A percentile compares a stretch with the other conserved stretches of the same genome.
These are phyloP conservation scores for Fusarium kyushuense DNA, from an alignment of 2,329 filamentous ascomycete genomes.

Conservation along the genomic window DNA sequence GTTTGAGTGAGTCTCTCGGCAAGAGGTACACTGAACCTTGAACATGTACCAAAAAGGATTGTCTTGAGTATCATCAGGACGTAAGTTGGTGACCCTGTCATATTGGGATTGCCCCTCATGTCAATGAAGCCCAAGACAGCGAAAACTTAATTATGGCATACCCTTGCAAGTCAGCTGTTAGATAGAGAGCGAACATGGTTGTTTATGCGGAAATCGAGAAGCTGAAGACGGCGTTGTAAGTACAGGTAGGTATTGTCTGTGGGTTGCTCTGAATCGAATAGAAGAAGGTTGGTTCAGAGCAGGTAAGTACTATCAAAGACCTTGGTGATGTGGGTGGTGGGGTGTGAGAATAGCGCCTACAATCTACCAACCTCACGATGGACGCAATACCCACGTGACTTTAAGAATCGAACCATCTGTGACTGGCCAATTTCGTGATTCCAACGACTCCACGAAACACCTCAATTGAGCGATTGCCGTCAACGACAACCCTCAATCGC, in stretches of 20 bases:
- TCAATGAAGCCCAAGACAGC: constrained; percentile 28
- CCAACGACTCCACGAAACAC: constrained; percentile 37
- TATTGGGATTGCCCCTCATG: constrained; percentile 33
- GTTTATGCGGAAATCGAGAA: background rate
- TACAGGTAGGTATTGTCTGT: background rate
- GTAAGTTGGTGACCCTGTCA: constrained; percentile 86
- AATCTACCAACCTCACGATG: background rate
- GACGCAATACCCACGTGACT: constrained; percentile 40
- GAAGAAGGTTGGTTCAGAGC: constrained; percentile 33
- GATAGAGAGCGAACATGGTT: constrained; percentile 73
- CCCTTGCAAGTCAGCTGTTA: constrained; percentile 78
- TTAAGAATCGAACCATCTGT: constrained; percentile 46
- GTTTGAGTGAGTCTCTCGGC: constrained; percentile 89
- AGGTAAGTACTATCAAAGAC: constrained; percentile 6
- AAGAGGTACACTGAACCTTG: constrained; percentile 98
- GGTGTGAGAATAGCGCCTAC: constrained; percentile 44
- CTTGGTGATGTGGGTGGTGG: constrained; percentile 42
- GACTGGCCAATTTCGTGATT: constrained; percentile 43
- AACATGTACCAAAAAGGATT: constrained; percentile 97
- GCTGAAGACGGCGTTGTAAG: background rate
- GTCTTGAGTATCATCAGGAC: constrained; percentile 83
- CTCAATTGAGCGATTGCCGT: constrained; percentile 41
- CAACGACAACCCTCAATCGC: constrained; percentile 27
- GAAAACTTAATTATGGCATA: constrained; percentile 53
- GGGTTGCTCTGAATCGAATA: constrained; percentile 10